Conservation (phyloP, 495 filamentous ascomycete species). For the Lasiosphaeria miniovina region DNA sequence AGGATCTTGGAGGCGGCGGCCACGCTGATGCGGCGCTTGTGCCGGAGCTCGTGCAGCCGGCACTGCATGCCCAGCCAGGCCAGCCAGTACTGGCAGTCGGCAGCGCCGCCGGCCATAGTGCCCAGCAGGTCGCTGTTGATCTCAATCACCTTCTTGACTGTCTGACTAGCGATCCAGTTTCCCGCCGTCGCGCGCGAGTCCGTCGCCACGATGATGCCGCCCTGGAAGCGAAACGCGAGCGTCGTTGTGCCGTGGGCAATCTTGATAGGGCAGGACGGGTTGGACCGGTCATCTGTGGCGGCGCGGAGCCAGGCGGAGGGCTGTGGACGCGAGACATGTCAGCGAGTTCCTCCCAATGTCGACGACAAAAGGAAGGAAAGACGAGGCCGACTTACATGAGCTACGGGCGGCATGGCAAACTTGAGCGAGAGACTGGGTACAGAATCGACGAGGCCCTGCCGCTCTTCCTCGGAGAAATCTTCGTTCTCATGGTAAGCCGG, state of each 20-base stretch:
- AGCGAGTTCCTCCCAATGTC: not conserved
- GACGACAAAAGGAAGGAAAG: not conserved
- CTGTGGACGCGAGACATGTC: constrained; percentile 38
- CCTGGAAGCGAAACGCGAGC: constrained; percentile 95
- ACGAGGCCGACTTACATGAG: constrained; percentile 58
- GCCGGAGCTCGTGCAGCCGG: constrained; percentile 96
- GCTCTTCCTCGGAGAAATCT: constrained; percentile 68
- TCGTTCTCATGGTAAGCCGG: constrained; percentile 65
- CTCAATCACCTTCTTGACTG: constrained; percentile 98
- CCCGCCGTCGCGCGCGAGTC: constrained; percentile 95
- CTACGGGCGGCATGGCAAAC: constrained; percentile 91
- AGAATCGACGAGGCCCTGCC: constrained; percentile 66
- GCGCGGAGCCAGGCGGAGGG: constrained; percentile 90
- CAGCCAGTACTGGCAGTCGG: constrained; percentile 99
- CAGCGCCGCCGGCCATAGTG: constrained; percentile 98
- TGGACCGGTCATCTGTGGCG: constrained; percentile 93
- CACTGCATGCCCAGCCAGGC: constrained; percentile 98
- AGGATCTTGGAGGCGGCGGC: constrained; percentile 98
- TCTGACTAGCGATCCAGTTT: constrained; percentile 98
- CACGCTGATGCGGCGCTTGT: constrained; percentile 97
- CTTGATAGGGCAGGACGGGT: constrained; percentile 96
- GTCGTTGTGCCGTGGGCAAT: constrained; percentile 98
- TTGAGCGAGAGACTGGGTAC: constrained; percentile 73
- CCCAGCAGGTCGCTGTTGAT: constrained; percentile 88
- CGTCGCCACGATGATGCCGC: constrained; percentile 96